Percentiles rank a stretch among this genome's conserved stretches.
Evolutionary conservation across 305 asterid species (phyloP).

Genomic region (Fraxinus velutina): DNA sequence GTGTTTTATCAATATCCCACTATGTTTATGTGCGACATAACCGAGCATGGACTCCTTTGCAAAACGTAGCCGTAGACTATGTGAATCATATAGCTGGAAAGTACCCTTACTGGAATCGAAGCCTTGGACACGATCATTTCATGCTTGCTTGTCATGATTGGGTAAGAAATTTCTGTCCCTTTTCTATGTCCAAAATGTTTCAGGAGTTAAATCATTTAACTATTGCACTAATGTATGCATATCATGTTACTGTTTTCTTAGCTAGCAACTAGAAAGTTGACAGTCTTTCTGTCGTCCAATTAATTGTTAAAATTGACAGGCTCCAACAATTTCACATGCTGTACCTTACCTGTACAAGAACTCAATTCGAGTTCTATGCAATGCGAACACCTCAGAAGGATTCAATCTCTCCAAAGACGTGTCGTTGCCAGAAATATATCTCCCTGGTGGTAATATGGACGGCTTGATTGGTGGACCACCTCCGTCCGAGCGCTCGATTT

Average conservation of each 20-base stretch:
- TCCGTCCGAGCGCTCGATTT: conserved; percentile 45
- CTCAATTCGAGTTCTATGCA: conserved; percentile 71
- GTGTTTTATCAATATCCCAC: conserved; percentile 45
- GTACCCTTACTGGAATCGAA: conserved; percentile 69
- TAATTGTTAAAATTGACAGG: conserved; percentile 27
- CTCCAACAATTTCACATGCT: conserved; percentile 48
- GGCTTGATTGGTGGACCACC: conserved; percentile 77
- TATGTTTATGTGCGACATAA: conserved; percentile 38
- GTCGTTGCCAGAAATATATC: conserved; percentile 75
- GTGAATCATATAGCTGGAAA: conserved; percentile 39
- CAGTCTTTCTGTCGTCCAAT: not conserved
- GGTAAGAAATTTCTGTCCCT: conserved; percentile 31
- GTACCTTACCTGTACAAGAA: conserved; percentile 47
- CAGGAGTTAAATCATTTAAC: not conserved
- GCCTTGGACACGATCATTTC: conserved; percentile 63
- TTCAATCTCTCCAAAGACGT: conserved; percentile 64
- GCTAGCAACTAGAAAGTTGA: not conserved
- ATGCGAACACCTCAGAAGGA: conserved; percentile 83
- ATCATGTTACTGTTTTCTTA: not conserved
- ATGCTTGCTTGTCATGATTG: conserved; percentile 79
- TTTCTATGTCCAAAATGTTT: not conserved
- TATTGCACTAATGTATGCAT: not conserved
- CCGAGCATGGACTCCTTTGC: conserved; percentile 46
- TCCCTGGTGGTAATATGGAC: conserved; percentile 52
- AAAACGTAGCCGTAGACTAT: conserved; percentile 47